These are phyloP conservation scores for Mucor plumbeus DNA, from an alignment of 371 early-diverging fungal genomes.

Conservation along the genomic window DNA sequence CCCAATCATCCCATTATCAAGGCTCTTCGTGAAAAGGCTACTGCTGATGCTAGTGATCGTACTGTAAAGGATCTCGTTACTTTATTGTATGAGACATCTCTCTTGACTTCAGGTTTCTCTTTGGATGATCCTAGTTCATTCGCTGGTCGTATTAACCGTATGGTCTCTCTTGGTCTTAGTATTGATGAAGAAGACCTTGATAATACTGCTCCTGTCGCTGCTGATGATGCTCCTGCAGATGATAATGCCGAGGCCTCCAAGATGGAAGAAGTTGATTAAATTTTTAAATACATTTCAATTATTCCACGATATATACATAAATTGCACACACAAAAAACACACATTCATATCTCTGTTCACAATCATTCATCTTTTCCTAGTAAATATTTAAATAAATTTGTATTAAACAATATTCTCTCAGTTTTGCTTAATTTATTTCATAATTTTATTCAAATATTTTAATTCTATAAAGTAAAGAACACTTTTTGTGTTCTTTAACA, in stretches of 20 bases:
- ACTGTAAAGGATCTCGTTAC: slow-evolving; percentile 91
- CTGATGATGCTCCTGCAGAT: slow-evolving; percentile 54
- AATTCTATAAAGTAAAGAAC: no score
- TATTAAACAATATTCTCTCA: not conserved
- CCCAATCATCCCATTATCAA: slow-evolving; percentile 92
- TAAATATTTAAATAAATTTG: slow-evolving; percentile 5
- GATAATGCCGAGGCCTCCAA: slow-evolving; percentile 73
- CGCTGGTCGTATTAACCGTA: slow-evolving; percentile 91
- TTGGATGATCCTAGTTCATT: slow-evolving; percentile 91
- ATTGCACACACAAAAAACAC: not conserved
- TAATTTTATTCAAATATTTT: no score
- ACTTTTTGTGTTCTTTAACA: no score
- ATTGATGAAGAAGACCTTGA: slow-evolving; percentile 73
- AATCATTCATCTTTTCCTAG: not conserved
- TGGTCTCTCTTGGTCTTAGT: slow-evolving; percentile 93
- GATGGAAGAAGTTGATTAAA: slow-evolving; percentile 96
- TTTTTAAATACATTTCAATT: not conserved
- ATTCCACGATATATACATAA: not conserved
- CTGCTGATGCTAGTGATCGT: slow-evolving; percentile 88
- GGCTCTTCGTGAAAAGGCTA: slow-evolving; percentile 87
- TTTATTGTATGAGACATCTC: slow-evolving; percentile 89
- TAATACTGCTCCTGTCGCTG: slow-evolving; percentile 33
- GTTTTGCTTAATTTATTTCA: not conserved
- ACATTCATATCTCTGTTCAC: not conserved
- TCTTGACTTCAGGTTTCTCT: slow-evolving; percentile 91